A percentile compares a stretch with the other conserved stretches of the same genome.
These are phyloP conservation scores for Naganishia cerealis DNA, from an alignment of 1,284 basidiomycete genomes.

Conservation along the genomic window DNA sequence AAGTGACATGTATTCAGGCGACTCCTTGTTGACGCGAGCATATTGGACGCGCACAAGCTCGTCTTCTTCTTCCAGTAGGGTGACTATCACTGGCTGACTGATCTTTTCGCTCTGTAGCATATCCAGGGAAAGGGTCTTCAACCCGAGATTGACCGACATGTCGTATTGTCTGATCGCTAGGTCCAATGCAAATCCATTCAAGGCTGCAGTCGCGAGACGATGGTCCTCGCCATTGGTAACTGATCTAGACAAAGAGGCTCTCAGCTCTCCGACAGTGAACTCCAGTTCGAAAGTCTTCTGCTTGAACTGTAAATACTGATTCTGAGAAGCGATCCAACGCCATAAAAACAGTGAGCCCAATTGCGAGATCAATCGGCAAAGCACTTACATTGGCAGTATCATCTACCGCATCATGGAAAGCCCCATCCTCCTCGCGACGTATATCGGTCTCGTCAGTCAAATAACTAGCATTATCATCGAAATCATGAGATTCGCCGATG, in stretches of 20 bases:
- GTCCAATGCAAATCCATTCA: constrained; percentile 75
- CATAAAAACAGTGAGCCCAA: neutral
- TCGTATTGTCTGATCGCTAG: constrained; percentile 78
- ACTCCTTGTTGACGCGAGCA: constrained; percentile 73
- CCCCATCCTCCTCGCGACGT: constrained; percentile 51
- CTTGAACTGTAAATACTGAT: constrained; percentile 59
- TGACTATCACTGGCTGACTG: constrained; percentile 41
- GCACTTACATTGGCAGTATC: constrained; percentile 62
- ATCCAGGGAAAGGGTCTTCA: constrained; percentile 65
- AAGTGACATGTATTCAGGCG: constrained; percentile 79
- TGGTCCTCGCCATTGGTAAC: constrained; percentile 45
- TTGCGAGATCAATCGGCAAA: neutral
- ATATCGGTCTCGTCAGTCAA: constrained; percentile 25
- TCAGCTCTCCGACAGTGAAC: constrained; percentile 85
- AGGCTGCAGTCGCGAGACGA: constrained; percentile 71
- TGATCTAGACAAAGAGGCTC: constrained; percentile 74
- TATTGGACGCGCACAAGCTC: constrained; percentile 86
- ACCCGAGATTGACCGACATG: constrained; percentile 81
- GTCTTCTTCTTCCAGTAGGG: constrained; percentile 47
- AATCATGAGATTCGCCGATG: constrained; percentile 64
- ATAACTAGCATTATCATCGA: constrained; percentile 45
- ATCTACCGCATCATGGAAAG: constrained; percentile 75
- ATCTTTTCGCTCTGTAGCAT: constrained; percentile 63
- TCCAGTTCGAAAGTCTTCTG: constrained; percentile 86
- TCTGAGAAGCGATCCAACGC: constrained; percentile 15